Conservation (phyloP, 805 yeast species). For the Lachancea kluyveri region DNA sequence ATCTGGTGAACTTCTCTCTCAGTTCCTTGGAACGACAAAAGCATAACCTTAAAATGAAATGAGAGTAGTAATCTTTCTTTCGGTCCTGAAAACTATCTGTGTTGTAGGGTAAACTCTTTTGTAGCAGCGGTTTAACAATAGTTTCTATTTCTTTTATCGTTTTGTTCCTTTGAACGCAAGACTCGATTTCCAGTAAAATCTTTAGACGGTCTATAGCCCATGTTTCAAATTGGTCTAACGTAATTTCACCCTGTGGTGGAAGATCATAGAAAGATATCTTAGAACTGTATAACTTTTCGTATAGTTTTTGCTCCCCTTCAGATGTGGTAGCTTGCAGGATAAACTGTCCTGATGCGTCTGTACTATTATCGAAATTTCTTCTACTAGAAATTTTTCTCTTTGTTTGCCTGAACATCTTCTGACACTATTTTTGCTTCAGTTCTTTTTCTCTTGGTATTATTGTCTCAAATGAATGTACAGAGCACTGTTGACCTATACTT, state of each 20-base stretch:
- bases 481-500: too few relatives aligned
- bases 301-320: constrained; percentile 31
- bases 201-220: constrained; percentile 94
- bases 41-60: constrained; percentile 79
- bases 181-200: constrained; percentile 78
- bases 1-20: constrained; percentile 67
- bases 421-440: neutral
- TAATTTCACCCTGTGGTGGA: constrained; percentile 82
- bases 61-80: constrained; percentile 87
- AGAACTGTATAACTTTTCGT: constrained; percentile 41
- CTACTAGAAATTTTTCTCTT: constrained; percentile 72
- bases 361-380: constrained; percentile 47
- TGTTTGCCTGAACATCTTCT: constrained; percentile 60
- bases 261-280: constrained; percentile 67
- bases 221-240: constrained; percentile 84
- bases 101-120: constrained; percentile 51
- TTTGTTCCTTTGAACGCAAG: constrained; percentile 60
- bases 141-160: constrained; percentile 58
- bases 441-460: too few relatives aligned
- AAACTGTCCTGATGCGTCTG: constrained; percentile 26
- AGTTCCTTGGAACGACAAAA: constrained; percentile 85
- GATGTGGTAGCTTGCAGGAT: constrained; percentile 15
- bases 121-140: constrained; percentile 58
- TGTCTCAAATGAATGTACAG: too few relatives aligned
- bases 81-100: constrained; percentile 52